A percentile compares a stretch with the other conserved stretches of the same genome.
phyloP scores from a whole-genome alignment of 1,284 basidiomycete species.

The Leccinum insigne region DNA sequence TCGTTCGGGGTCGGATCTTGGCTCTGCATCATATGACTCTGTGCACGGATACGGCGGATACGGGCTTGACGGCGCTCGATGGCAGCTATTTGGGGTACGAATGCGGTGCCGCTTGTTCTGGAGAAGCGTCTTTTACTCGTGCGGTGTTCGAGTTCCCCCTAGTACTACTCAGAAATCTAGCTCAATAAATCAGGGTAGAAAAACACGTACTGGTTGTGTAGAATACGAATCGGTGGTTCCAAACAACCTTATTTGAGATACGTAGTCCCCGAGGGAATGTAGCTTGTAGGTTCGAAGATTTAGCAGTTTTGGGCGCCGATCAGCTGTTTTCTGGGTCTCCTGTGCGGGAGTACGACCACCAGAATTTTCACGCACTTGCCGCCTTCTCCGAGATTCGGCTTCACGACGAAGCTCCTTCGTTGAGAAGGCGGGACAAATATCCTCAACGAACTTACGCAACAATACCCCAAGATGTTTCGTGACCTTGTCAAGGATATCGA shows the following conservation, averaged over 20 bases:
- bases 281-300: neutral
- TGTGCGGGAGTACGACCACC: neutral
- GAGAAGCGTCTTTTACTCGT: neutral
- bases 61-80: neutral
- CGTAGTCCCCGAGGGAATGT: neutral
- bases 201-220: neutral
- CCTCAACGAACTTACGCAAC: neutral
- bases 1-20: neutral
- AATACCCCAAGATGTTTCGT: neutral
- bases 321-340: neutral
- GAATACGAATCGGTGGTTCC: neutral
- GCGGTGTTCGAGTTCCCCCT: neutral
- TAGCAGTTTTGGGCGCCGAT: neutral
- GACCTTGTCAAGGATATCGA: neutral
- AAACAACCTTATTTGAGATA: neutral
- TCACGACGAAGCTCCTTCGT: neutral
- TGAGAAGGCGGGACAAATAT: neutral
- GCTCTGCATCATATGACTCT: neutral
- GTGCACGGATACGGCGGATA: neutral
- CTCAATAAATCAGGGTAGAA: neutral
- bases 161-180: neutral
- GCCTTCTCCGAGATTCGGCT: neutral
- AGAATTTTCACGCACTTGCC: neutral
- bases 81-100: neutral
- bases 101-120: neutral